A percentile compares a stretch with the other conserved stretches of the same genome.
These are phyloP conservation scores for Diutina scorzettiae DNA, from an alignment of 1,139 yeast genomes.

Conservation along the genomic window DNA sequence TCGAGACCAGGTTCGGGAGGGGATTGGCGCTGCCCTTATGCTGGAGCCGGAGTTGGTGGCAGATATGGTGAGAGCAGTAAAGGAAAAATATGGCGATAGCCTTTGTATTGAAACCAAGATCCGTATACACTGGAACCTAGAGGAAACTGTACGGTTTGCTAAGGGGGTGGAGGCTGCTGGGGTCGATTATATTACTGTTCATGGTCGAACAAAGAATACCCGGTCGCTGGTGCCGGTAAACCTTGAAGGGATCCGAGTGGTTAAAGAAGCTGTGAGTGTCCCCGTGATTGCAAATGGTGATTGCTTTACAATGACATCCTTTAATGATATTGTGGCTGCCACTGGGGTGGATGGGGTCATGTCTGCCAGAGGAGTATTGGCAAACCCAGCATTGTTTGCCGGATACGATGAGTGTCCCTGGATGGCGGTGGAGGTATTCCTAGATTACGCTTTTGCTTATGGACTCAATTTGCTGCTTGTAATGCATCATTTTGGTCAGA, in stretches of 20 bases:
- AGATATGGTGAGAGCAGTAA: constrained; percentile 74
- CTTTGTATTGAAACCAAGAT: constrained; percentile 84
- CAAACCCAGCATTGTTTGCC: constrained; percentile 80
- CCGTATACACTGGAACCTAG: constrained; percentile 66
- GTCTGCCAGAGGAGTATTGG: constrained; percentile 85
- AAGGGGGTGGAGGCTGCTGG: constrained; percentile 71
- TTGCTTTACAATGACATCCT: constrained; percentile 39
- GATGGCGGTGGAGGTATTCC: constrained; percentile 76
- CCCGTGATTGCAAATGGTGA: constrained; percentile 97
- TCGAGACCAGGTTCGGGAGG: constrained; percentile 87
- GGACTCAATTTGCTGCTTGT: constrained; percentile 75
- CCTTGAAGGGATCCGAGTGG: constrained; percentile 62
- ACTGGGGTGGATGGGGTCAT: constrained; percentile 88
- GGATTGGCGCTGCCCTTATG: constrained; percentile 95
- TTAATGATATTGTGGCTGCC: constrained; percentile 50
- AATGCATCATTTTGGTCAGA: constrained; percentile 83
- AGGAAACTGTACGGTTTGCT: constrained; percentile 65
- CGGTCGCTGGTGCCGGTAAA: constrained; percentile 77
- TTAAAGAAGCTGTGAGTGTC: constrained; percentile 47
- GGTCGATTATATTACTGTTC: constrained; percentile 88
- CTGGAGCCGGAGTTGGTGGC: constrained; percentile 70
- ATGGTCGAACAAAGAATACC: constrained; percentile 80
- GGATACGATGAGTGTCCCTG: constrained; percentile 72
- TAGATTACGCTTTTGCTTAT: constrained; percentile 66
- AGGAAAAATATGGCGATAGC: constrained; percentile 52